Evolutionary conservation across 306 rosid genomes (phyloP), one percentile per base, ranked within the genome.

Genomic region (Medicago ruthenica): DNA sequence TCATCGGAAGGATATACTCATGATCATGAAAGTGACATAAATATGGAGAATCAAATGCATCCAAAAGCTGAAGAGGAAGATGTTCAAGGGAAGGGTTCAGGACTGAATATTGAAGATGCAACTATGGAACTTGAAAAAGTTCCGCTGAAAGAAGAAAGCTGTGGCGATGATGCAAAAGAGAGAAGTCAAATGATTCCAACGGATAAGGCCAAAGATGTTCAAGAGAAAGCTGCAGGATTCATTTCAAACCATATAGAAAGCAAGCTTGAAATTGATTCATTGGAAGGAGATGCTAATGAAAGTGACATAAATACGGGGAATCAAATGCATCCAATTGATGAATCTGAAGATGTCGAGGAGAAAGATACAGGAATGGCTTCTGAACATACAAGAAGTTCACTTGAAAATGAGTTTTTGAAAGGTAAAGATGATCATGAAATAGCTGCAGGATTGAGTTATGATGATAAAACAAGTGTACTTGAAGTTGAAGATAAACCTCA

Each of bases 91-190:
- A 77, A 87, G 75, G 48, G 48, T 53, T 54, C 40, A 2, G 62
- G 66, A 21, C 31, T 27, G 31, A 27, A 27, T 27, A 27, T 27
- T 27, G 82, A 80, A 76, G 74, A 18, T 21, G 22, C 54, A 14
- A 14, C 1, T 77, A 14, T 55, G 71, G 87, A 86, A 71, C 81
- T 45, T 72, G 82, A 48, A 21, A 74, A 80, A 70, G 69, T 68
- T 2, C 42, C 61, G 63, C 17, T 65, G 36, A 71, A 59, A 42
- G 84, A 82, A 65, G 79, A 77, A 47, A 37, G 61, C 57, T 57
- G 10, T 45, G 74, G 2, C 8, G 89, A 75, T 48, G 74, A 50
- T 42, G 58, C n/a, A 8, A 63, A 86, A 50, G 88, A 34, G 50
- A 62, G 71, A 73, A 76, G 74, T 55, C 70, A 65, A 44, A 57